A percentile compares a stretch with the other conserved stretches of the same genome.
Evolutionary conservation across 148 eudicot species (phyloP).

Genomic region (Linanthus parryae): DNA sequence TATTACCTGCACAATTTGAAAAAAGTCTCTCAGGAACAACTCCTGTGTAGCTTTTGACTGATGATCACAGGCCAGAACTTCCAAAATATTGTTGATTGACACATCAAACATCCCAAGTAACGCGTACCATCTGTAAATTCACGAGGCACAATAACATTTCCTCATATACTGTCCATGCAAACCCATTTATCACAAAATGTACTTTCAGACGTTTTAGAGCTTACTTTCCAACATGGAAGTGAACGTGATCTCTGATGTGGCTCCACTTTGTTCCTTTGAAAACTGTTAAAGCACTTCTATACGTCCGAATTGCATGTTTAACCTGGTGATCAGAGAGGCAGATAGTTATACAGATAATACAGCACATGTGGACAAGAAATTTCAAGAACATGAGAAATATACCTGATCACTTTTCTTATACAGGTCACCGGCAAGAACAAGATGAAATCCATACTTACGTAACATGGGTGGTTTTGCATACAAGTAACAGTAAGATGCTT

Average conservation of each 20-base stretch:
- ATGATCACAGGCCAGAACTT: conserved; percentile 82
- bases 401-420: conserved; percentile 94
- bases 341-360: conserved; percentile 8
- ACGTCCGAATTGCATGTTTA: conserved; percentile 89
- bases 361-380: conserved; percentile 2
- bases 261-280: conserved; percentile 84
- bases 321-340: conserved; percentile 43
- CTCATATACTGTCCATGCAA: conserved; percentile 7
- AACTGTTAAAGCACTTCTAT: conserved; percentile 80
- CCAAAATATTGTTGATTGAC: conserved; percentile 76
- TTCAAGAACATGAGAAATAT: conserved; percentile 10
- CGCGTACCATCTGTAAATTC: conserved; percentile 77
- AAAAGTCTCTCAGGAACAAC: conserved; percentile 76
- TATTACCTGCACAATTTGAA: conserved; percentile 80
- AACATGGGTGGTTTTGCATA: conserved; percentile 75
- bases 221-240: conserved; percentile 94
- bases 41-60: conserved; percentile 90
- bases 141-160: neutral
- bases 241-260: conserved; percentile 82
- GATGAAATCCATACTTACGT: conserved; percentile 98
- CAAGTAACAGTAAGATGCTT: conserved; percentile 96
- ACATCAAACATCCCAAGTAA: conserved; percentile 77
- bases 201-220: conserved; percentile 17
- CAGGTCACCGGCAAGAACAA: conserved; percentile 87
- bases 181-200: conserved; percentile 1